Conservation (phyloP, 2,329 filamentous ascomycete genomes). For the Chaetomiaceae sp. region DNA sequence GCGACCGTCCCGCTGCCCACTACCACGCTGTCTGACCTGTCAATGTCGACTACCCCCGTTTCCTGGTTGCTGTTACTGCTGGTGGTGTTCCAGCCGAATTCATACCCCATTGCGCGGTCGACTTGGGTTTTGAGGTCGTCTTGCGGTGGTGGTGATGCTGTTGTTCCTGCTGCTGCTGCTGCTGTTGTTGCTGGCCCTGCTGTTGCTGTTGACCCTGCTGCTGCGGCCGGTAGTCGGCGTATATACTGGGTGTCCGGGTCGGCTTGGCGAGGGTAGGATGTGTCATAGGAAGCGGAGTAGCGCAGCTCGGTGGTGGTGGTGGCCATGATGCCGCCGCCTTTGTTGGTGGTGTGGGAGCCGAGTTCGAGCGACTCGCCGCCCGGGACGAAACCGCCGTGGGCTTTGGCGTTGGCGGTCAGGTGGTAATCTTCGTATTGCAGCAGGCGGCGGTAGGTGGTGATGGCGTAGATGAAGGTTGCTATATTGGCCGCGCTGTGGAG, state of each 20-base stretch:
- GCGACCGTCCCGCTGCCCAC: slow-evolving; percentile 18
- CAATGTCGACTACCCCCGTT: no score
- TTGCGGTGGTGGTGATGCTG: slow-evolving; percentile 21
- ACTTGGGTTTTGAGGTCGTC: slow-evolving; percentile 24
- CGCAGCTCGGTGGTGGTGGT: not conserved
- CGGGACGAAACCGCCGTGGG: not conserved
- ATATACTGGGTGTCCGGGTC: slow-evolving; percentile 22
- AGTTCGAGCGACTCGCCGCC: slow-evolving; percentile 6
- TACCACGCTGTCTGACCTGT: slow-evolving; percentile 22
- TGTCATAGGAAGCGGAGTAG: not conserved
- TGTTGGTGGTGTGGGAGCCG: not conserved
- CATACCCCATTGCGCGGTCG: slow-evolving; percentile 31
- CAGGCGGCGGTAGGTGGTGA: slow-evolving; percentile 44
- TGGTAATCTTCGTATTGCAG: slow-evolving; percentile 47
- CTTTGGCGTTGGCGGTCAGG: slow-evolving; percentile 44
- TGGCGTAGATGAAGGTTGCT: slow-evolving; percentile 42
- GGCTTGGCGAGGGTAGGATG: slow-evolving; percentile 2
- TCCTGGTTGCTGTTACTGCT: no score
- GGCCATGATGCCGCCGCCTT: not conserved
- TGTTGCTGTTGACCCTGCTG: no score
- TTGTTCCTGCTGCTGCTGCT: no score
- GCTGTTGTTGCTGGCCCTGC: no score
- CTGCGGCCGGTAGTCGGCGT: not conserved
- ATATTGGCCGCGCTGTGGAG: slow-evolving; percentile 36
- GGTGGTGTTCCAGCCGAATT: slow-evolving; percentile 33